phyloP scores from a whole-genome alignment of 495 filamentous ascomycete genomes.

The Neurospora sp. region DNA sequence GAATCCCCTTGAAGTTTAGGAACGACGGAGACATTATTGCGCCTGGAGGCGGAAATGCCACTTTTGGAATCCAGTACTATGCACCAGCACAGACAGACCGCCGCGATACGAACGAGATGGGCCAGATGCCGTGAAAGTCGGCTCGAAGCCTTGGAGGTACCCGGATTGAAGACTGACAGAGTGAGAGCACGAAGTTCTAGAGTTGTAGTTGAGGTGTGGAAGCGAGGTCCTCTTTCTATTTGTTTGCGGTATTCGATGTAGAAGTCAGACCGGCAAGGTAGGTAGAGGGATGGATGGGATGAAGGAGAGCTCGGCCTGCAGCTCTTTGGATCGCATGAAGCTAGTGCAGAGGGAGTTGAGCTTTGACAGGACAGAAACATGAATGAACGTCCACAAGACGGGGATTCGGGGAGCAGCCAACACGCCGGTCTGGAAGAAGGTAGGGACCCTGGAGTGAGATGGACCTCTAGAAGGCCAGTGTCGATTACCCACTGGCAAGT shows the following conservation, averaged over 20 bases:
- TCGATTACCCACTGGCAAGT: not conserved
- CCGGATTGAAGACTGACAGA: not conserved
- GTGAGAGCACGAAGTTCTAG: not conserved
- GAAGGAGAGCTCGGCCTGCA: not conserved
- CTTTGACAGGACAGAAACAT: not conserved
- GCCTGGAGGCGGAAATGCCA: not conserved
- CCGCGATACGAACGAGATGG: not conserved
- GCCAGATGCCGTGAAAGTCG: not conserved
- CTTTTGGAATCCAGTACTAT: not conserved
- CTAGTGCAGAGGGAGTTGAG: not conserved
- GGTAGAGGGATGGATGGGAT: not conserved
- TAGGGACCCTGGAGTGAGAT: not conserved
- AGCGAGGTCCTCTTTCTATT: not conserved
- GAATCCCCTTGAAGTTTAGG: slow-evolving; percentile 58
- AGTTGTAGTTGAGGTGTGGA: not conserved
- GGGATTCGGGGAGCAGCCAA: not conserved
- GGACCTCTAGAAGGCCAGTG: not conserved
- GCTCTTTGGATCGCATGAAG: not conserved
- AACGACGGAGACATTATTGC: slow-evolving; percentile 49
- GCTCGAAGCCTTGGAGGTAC: not conserved
- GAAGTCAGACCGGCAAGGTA: not conserved
- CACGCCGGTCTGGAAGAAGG: not conserved
- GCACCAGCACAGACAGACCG: not conserved
- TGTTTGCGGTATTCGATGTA: not conserved
- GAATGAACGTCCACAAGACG: not conserved